Evolutionary conservation across 2,329 filamentous ascomycete genomes (phyloP), one percentile per base, ranked within the genome.

Genomic region (Apiospora phragmitis): DNA sequence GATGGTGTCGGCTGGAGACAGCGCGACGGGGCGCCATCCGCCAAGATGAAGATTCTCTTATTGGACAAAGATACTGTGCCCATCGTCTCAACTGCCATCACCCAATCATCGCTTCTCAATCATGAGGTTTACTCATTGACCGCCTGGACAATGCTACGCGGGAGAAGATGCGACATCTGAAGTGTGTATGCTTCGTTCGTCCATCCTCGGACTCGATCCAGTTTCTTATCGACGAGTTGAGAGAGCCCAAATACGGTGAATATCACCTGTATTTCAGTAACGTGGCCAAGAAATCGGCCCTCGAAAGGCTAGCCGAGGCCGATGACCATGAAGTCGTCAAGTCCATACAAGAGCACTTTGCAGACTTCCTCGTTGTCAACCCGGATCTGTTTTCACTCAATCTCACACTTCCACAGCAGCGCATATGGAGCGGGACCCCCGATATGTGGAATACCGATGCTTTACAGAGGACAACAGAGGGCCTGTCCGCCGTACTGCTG

Each of bases 181-280:
- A 94, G 68, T 99, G 96, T 81, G 85, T 98, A 38, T 98, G 94
- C 80, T 95, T 99, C 76, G 89, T 99, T 66, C 92, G 97, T 51
- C 96, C 96, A 9, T 97, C 95, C 0, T 89, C 95, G 16, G 94
- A 97, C 75, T 97, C 95, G 6, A 94, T 98, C 78, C 95, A 99
- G 79, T 90, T 93, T 73, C 88, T 99, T 69, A 95, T 99, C 75
- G 96, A 99, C 78, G 96, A 99, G 84, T 88, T 99, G 70, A 90
- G 96, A 72, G 95, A 98, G 67, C 97, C 96, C 5, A 98, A 95
- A 80, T 99, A 99, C 77, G 95, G 96, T 74, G 96, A 99, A 84
- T 99, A 99, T 83, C 91, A 97, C 79, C 89, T 99, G 70, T 98
- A 97, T 82, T 97, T 99, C 81, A 98, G 94, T 85, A 99, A 99